phyloP scores from a whole-genome alignment of 1,284 basidiomycete genomes.

The Apiotrichum veenhuisii region DNA sequence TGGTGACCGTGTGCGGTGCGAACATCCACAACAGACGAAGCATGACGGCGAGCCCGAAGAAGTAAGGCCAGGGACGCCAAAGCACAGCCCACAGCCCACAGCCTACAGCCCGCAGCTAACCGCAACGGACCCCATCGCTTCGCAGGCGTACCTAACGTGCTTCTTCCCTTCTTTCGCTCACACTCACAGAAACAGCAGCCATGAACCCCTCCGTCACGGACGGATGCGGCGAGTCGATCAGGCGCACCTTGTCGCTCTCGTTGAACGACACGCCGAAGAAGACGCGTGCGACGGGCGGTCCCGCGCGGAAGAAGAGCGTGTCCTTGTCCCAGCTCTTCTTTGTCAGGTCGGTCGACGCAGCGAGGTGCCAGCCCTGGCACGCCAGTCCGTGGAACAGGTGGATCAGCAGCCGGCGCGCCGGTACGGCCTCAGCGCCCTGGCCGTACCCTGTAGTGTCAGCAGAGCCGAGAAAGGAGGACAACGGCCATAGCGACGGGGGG shows the following conservation, averaged over 20 bases:
- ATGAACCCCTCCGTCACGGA: conserved; percentile 28
- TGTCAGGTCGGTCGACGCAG: conserved; percentile 29
- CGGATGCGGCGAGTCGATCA: conserved; percentile 40
- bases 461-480: too few species aligned
- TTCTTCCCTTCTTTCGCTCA: not conserved
- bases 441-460: conserved; percentile 29
- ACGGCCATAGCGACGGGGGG: too few species aligned
- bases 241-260: conserved; percentile 41
- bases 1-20: too few species aligned
- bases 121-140: not conserved
- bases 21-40: too few species aligned
- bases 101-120: not conserved
- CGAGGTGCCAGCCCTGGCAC: conserved; percentile 34
- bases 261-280: conserved; percentile 42
- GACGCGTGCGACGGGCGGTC: conserved; percentile 26
- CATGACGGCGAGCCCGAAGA: too few species aligned
- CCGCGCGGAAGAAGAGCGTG: conserved; percentile 36
- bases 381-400: conserved; percentile 33
- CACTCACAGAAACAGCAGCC: conserved; percentile 30
- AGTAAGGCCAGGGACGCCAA: too few species aligned
- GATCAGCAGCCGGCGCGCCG: conserved; percentile 31
- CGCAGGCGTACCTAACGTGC: too few species aligned
- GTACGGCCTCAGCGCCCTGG: conserved; percentile 31
- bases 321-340: conserved; percentile 42
- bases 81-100: too few species aligned